These are phyloP conservation scores for Fomitopsis schrenkii DNA, from an alignment of 1,284 basidiomycete genomes.

Conservation along the genomic window DNA sequence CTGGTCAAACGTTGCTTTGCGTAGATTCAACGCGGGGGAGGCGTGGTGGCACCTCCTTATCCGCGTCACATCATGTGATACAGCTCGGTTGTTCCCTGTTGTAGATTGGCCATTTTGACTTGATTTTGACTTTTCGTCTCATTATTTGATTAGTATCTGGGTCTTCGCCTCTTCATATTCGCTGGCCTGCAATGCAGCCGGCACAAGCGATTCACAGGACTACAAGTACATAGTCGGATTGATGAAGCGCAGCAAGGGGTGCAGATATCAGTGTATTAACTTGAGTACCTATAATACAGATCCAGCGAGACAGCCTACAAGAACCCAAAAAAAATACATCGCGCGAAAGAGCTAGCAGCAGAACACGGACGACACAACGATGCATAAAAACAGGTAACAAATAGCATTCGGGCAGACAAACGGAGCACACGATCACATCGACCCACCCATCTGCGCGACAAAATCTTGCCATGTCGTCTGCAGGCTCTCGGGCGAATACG, in stretches of 20 bases:
- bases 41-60: background rate
- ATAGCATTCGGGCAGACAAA: background rate
- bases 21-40: background rate
- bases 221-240: background rate
- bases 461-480: conserved; percentile 37
- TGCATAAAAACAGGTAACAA: background rate
- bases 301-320: background rate
- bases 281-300: conserved; percentile 1
- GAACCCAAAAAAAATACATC: background rate
- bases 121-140: background rate
- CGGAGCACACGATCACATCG: background rate
- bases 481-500: conserved; percentile 30
- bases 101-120: background rate
- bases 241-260: background rate
- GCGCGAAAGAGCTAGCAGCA: background rate
- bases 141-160: no score
- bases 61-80: background rate
- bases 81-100: background rate
- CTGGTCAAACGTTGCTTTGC: background rate
- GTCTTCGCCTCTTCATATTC: background rate
- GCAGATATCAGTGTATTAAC: background rate
- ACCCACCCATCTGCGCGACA: conserved; percentile 31
- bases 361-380: background rate
- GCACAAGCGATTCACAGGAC: background rate
- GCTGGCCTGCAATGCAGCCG: background rate